Evolutionary conservation across 768 basidiomycete species (phyloP).

Genomic region (Amanita rimosa): DNA sequence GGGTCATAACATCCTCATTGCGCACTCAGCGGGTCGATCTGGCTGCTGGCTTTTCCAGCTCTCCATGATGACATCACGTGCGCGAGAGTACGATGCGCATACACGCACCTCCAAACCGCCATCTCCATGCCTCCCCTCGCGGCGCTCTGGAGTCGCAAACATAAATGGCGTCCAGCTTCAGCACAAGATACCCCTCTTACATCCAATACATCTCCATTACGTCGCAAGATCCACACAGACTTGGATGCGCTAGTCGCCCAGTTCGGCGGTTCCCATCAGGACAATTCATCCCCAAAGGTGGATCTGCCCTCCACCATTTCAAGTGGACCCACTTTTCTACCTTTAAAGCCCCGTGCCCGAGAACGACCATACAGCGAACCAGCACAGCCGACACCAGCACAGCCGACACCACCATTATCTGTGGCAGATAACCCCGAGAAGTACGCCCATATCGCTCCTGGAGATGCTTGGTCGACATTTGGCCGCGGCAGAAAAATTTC

Average conservation of each 20-base stretch:
- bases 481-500: not conserved
- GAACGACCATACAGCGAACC: not conserved
- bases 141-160: not conserved
- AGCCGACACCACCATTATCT: not conserved
- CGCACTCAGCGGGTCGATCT: no score
- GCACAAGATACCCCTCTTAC: not conserved
- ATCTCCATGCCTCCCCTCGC: slow-evolving; percentile 1
- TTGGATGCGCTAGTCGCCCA: slow-evolving; percentile 16
- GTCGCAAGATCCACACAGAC: slow-evolving; percentile 28
- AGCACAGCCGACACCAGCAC: no score
- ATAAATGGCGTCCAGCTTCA: not conserved
- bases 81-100: not conserved
- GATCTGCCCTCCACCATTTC: not conserved
- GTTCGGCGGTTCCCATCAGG: slow-evolving; percentile 11
- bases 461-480: slow-evolving; percentile 5
- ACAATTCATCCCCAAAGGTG: not conserved
- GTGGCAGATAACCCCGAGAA: not conserved
- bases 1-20: no score
- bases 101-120: not conserved
- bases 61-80: no score
- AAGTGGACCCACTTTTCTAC: not conserved
- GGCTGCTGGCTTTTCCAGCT: no score
- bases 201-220: not conserved
- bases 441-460: not conserved
- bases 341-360: not conserved